A percentile compares a stretch with the other conserved stretches of the same genome.
These are phyloP conservation scores for Ceratobasidium papillatum DNA, from an alignment of 1,284 basidiomycete genomes.

Conservation along the genomic window DNA sequence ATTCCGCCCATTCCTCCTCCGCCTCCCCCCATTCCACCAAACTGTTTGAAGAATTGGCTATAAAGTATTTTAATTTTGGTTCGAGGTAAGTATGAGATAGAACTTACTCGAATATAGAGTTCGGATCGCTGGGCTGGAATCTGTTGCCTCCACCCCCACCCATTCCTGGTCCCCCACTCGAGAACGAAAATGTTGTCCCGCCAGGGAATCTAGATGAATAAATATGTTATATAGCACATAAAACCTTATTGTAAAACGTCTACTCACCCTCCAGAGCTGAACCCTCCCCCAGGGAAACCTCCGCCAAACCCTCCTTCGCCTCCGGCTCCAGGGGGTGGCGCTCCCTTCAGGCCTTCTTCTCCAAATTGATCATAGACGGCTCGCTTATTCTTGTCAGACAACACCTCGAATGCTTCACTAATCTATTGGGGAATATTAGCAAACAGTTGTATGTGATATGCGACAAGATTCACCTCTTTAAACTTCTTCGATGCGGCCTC, in stretches of 20 bases:
- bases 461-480: slow-evolving; percentile 73
- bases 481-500: slow-evolving; percentile 88
- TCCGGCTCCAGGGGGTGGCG: slow-evolving; percentile 50
- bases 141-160: slow-evolving; percentile 59
- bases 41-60: slow-evolving; percentile 73
- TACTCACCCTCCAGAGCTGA: slow-evolving; percentile 58
- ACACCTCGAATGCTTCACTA: slow-evolving; percentile 96
- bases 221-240: neutral
- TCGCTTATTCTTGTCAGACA: slow-evolving; percentile 93
- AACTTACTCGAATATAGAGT: slow-evolving; percentile 90
- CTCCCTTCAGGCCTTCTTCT: slow-evolving; percentile 89
- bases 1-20: slow-evolving; percentile 58
- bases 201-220: slow-evolving; percentile 59
- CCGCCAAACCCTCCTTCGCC: slow-evolving; percentile 59
- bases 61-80: slow-evolving; percentile 46
- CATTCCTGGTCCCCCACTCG: slow-evolving; percentile 56
- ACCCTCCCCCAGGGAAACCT: slow-evolving; percentile 53
- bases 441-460: neutral
- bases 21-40: slow-evolving; percentile 49
- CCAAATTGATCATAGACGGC: slow-evolving; percentile 95
- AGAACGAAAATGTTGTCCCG: slow-evolving; percentile 67
- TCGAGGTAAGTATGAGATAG: slow-evolving; percentile 23
- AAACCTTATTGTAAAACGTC: slow-evolving; percentile 55
- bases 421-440: slow-evolving; percentile 60
- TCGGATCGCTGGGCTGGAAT: slow-evolving; percentile 83